These are phyloP conservation scores for Acer yangbiense DNA, from an alignment of 345 rosid genomes.

Conservation along the genomic window DNA sequence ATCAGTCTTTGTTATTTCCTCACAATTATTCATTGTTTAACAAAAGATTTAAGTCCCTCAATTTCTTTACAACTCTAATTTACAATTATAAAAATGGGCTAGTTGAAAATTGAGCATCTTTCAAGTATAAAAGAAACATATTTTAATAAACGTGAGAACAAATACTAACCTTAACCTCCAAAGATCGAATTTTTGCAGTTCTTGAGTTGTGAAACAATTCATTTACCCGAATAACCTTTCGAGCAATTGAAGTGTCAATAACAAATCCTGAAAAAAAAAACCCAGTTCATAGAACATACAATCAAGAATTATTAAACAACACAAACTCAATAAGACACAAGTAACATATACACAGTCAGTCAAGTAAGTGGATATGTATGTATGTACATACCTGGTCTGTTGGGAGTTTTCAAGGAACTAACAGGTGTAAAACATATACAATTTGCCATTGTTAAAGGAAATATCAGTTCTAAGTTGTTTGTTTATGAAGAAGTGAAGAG, in stretches of 20 bases:
- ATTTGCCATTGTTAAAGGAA: slow-evolving; percentile 39
- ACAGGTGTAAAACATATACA: slow-evolving; percentile 35
- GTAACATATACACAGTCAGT: background rate
- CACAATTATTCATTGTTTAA: background rate
- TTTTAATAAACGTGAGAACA: slow-evolving; percentile 9
- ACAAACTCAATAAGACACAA: background rate
- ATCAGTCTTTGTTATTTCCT: background rate
- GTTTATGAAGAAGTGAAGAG: background rate
- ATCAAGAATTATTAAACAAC: background rate
- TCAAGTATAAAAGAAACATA: background rate
- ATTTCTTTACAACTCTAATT: slow-evolving; percentile 9
- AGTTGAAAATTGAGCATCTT: slow-evolving; percentile 2
- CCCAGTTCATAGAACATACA: background rate
- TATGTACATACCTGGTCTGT: slow-evolving; percentile 40
- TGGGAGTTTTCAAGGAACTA: slow-evolving; percentile 39
- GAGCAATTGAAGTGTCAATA: slow-evolving; percentile 41
- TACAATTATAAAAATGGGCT: background rate
- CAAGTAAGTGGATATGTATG: background rate
- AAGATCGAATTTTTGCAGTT: slow-evolving; percentile 49
- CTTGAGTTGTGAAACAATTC: slow-evolving; percentile 43
- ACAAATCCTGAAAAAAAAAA: slow-evolving; percentile 30
- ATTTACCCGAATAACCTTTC: slow-evolving; percentile 41
- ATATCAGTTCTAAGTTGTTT: background rate
- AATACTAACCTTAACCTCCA: slow-evolving; percentile 63
- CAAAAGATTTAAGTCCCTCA: background rate